A percentile compares a stretch with the other conserved stretches of the same genome.
Evolutionary conservation across 352 stramenopile genomes (phyloP).

Genomic region (Phytophthora sojae): DNA sequence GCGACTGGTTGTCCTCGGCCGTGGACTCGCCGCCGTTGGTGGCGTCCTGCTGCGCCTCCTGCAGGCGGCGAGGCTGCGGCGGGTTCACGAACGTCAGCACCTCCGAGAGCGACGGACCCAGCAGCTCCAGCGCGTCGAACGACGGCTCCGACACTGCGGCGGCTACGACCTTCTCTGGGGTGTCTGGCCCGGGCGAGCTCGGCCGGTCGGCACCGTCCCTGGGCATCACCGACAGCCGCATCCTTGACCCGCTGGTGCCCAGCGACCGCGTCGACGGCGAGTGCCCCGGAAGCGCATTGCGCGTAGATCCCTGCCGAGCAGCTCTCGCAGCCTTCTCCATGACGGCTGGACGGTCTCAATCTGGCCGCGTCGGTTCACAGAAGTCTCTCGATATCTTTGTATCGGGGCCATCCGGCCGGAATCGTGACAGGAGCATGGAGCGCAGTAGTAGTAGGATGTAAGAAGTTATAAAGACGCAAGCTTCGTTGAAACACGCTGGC

Average conservation of each 20-base stretch:
- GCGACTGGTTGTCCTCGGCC: conserved; percentile 17
- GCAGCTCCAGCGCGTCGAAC: conserved; percentile 55
- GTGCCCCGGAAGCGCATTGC: too few species aligned
- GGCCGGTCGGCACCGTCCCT: not conserved
- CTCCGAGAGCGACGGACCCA: conserved; percentile 61
- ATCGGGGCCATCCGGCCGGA: too few species aligned
- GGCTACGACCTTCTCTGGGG: not conserved
- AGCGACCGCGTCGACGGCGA: not conserved
- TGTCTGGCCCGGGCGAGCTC: not conserved
- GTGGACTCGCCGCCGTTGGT: conserved; percentile 14
- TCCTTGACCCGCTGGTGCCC: not conserved
- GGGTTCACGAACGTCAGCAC: conserved; percentile 55
- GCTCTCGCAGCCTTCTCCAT: not conserved
- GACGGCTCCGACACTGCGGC: not conserved
- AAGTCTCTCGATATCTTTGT: too few species aligned
- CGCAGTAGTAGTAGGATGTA: too few species aligned
- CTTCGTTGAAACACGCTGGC: too few species aligned
- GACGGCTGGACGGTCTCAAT: not conserved
- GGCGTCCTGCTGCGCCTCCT: conserved; percentile 43
- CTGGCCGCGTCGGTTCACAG: not conserved
- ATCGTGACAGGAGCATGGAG: too few species aligned
- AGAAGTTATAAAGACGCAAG: too few species aligned
- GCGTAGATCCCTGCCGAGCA: not conserved
- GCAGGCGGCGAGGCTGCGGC: conserved; percentile 35
- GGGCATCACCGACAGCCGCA: not conserved